Evolutionary conservation across 352 stramenopile species (phyloP), one percentile per base, ranked within the genome.

Genomic region (Phytopythium chamaehyphon): DNA sequence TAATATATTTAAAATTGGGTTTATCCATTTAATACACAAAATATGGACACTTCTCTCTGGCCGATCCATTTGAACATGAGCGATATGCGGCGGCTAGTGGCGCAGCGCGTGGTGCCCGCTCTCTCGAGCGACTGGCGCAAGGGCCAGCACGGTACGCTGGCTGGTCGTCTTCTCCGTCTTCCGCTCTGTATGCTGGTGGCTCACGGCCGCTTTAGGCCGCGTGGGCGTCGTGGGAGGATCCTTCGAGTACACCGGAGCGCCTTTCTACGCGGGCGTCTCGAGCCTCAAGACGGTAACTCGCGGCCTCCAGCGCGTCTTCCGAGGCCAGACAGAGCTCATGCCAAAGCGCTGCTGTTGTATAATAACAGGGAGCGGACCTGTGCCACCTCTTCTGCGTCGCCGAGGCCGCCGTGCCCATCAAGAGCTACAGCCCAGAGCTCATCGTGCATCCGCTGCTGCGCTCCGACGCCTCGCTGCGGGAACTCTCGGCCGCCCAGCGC

Each of bases 381-480:
- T 92, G 86, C 31, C 97, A 96, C 56, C 71, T 98, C 14, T 98
- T 98, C 55, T 98, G 91, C 60, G 90, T 96, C 4, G 60, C 93
- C 44, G 90, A 98, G 56, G 97, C 97, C 0, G 72, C 89, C n/a
- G 70, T 96, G 19, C 91, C 96, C 4, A 98, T 99, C 72, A 99
- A 99, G 68, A 96, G 82, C 57, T 99, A 99, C 76, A 97, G 86
- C 54, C 95, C 96, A 0, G 96, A 98, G 71, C 79, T 99, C 19
- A 98, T 99, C 69, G 96, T 98, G 16, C 84, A 95, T 23, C 84
- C 84, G 42, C 59, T 90, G 11, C 62, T 95, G 44, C 73, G 59
- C n/a, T 88, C 76, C 11, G 80, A 88, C 26, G 60, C 57, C 16
- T 73, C 71, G 0, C 22, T 77, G 0, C 24, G 49, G 0, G 18